Percentiles rank a stretch among this genome's conserved stretches.
Conservation (phyloP, 352 stramenopile genomes). For the Globisporangium orthogonon region DNA sequence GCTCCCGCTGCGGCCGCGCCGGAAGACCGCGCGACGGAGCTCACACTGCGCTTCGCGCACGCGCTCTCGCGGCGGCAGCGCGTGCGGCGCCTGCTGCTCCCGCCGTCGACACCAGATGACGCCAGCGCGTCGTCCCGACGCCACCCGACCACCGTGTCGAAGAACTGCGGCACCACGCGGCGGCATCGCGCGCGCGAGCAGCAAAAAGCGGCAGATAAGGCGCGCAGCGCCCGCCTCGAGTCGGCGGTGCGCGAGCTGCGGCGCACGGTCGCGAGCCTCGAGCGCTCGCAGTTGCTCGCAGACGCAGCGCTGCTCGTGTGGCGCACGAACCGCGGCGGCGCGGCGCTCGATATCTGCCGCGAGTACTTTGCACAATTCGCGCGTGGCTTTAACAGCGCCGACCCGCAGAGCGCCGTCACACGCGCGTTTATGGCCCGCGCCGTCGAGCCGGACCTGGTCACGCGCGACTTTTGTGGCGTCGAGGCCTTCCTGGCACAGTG, state of each 20-base stretch:
- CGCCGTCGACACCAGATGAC: not conserved
- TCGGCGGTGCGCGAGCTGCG: slow-evolving; percentile 17
- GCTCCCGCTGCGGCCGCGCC: not conserved
- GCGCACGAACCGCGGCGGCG: slow-evolving; percentile 32
- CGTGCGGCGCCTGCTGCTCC: slow-evolving; percentile 1
- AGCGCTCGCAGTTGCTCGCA: slow-evolving; percentile 29
- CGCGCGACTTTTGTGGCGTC: slow-evolving; percentile 39
- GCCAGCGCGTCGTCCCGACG: not conserved
- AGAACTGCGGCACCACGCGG: slow-evolving; percentile 21
- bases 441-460: slow-evolving; percentile 30
- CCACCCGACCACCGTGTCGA: slow-evolving; percentile 7
- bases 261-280: slow-evolving; percentile 25
- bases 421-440: slow-evolving; percentile 28
- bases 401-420: slow-evolving; percentile 13
- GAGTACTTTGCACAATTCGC: slow-evolving; percentile 45
- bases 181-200: not conserved
- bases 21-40: slow-evolving; percentile 3
- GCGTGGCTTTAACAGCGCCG: slow-evolving; percentile 23
- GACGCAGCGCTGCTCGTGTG: slow-evolving; percentile 33
- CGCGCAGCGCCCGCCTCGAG: slow-evolving; percentile 15
- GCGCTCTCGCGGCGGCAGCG: slow-evolving; percentile 26
- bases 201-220: slow-evolving; percentile 2
- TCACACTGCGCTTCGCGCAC: slow-evolving; percentile 34
- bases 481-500: slow-evolving; percentile 41
- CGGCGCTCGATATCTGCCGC: slow-evolving; percentile 28